Base-by-base conservation (phyloP, 805 yeast species). In the Ogataea paraovalis region DNA sequence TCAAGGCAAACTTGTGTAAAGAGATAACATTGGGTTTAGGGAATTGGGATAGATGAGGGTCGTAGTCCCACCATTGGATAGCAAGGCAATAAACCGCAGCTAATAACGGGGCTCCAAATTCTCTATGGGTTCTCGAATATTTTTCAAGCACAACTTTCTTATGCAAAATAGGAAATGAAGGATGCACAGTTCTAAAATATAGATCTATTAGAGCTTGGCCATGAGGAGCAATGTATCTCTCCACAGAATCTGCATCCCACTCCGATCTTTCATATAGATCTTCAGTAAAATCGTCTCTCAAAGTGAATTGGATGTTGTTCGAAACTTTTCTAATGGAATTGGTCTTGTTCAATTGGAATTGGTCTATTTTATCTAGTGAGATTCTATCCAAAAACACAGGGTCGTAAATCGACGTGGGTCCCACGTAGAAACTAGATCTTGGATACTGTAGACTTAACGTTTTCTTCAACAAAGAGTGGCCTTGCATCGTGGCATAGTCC, bases 51-150 rank as follows among this genome's bases (percentile, higher is more conserved):
- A 91, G 71, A 50, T 79, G 82, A 2, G 95, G 86, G 58, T 83
- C 91, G 62, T 83, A 83, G 55, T 87, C 92, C 97, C 97, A 91
- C 95, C 96, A 89, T 62, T 88, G 92, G 39, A 87, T 76, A 0
- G 97, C 96, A 48, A 91, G 69, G 9, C 87, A 80, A 61, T 92
- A 92, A 1, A 92, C 96, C 0, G 96, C 87, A 0, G 97, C 97
- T 41, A 92, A 69, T 43, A 92, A 67, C 0, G 97, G 96, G 0
- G 97, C 96, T 45, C 94, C 82, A 57, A 92, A 82, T 65, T 92
- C 98, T 41, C 96, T 76, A 63, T 89, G 95, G 1, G 97, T 89
- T 47, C 98, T 72, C 2, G 91, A 72, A 62, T 91, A 92, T 63
- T 92, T 92, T 58, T 92, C 98, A 51, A 92, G 61, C 57, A 92